Evolutionary conservation across 2,329 filamentous ascomycete genomes (phyloP), one percentile per base, ranked within the genome.

Genomic region (Penicillium sp.): DNA sequence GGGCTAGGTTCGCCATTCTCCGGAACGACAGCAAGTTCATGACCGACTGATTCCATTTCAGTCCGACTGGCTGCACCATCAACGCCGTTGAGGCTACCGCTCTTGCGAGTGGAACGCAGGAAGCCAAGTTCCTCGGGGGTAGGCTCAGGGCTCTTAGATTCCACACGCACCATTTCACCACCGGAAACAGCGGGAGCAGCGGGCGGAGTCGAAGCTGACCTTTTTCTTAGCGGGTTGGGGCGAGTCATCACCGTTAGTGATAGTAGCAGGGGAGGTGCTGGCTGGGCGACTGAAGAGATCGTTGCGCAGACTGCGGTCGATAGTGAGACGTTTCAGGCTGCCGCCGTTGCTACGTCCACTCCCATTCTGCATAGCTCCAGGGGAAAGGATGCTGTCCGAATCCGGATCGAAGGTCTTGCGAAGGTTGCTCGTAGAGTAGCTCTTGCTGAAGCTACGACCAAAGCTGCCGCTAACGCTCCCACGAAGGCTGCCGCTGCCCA

Each of bases 241-340:
- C 52, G 73, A 65, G 51, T 76, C 67, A 13, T 69, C 67, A 3
- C 67, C 68, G 49, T 70, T 67, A 16, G 67, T 67, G 31, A 68
- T 58, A 1, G 60, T 46, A 11, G 59, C 51, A 22, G 65, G 52
- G 6, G 68, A 63, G 4, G 66, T 61, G 46, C 64, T 62, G 35
- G 66, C 47, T 22, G 68, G 62, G 40, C 71, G 70, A 26, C 69
- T 67, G 59, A 84, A 84, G 1, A 84, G 68, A 51, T 82, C 76
- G 20, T 72, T 89, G 44, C 87, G 81, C 64, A 98, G 77, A 56
- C 85, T 86, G 53, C 89, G 85, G 69, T 96, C 94, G 65, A 98
- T 96, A 43, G 90, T 86, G 46, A 98, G 79, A 67, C 89, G 90
- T 74, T 96, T 96, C 58, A 95, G 81, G 63, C 80, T 87, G 40